Conservation (phyloP, 2,329 filamentous ascomycete genomes). For the Arthrinium puccinioides region DNA sequence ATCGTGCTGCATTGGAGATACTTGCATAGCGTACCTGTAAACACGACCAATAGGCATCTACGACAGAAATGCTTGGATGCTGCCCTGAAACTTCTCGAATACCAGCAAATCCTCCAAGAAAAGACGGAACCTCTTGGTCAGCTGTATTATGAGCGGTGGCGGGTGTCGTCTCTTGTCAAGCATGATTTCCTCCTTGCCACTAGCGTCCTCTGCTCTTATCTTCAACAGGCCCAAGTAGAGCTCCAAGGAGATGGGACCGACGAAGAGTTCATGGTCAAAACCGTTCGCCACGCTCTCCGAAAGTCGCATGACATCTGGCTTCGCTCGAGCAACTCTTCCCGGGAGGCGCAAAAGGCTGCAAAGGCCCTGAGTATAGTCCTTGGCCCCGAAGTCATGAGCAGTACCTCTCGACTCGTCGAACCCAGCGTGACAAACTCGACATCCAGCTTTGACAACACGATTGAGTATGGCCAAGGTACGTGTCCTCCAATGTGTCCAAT, state of each 20-base stretch:
- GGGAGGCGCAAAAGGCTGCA: conserved; percentile 12
- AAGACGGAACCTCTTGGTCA: conserved; percentile 36
- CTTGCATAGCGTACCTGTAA: conserved; percentile 37
- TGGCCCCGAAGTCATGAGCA: neutral
- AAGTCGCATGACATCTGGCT: conserved; percentile 13
- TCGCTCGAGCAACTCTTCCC: conserved; percentile 9
- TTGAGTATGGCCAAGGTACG: neutral
- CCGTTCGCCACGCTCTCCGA: conserved; percentile 7
- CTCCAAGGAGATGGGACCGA: neutral
- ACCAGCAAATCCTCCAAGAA: conserved; percentile 40
- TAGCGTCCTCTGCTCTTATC: conserved; percentile 38
- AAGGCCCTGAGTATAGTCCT: conserved; percentile 7
- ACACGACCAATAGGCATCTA: too few species aligned
- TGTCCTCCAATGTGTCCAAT: neutral
- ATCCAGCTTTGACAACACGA: neutral
- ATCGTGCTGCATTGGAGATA: conserved; percentile 47
- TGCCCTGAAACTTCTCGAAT: conserved; percentile 37
- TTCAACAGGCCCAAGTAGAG: conserved; percentile 25
- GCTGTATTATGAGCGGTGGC: conserved; percentile 35
- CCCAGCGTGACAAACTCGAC: neutral
- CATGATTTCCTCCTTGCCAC: conserved; percentile 40
- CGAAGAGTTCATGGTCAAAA: neutral
- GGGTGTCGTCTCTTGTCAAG: conserved; percentile 33
- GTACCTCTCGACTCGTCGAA: neutral
- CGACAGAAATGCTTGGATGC: conserved; percentile 36